Percentiles rank a stretch among this genome's conserved stretches.
Conservation (phyloP, 495 filamentous ascomycete genomes). For the Xylaria castorea region DNA sequence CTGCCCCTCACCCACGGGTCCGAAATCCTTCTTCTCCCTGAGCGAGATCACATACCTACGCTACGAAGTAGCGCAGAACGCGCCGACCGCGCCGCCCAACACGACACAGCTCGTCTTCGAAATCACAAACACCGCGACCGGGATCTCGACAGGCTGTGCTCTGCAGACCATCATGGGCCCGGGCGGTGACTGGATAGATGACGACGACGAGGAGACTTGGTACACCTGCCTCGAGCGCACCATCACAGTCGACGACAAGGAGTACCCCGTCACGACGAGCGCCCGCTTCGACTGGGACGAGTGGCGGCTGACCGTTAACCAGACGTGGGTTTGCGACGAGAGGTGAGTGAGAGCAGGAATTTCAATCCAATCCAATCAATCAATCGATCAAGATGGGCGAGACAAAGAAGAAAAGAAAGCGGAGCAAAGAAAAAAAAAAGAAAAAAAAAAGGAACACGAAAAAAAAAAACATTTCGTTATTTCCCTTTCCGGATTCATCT, state of each 20-base stretch:
- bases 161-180: conserved; percentile 17
- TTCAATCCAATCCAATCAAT: too few species aligned
- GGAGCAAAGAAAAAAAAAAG: neutral
- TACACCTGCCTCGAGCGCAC: conserved; percentile 28
- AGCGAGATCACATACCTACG: conserved; percentile 24
- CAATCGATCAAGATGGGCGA: neutral
- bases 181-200: conserved; percentile 18
- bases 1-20: neutral
- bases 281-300: conserved; percentile 30
- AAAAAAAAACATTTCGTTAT: neutral
- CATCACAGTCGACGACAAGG: conserved; percentile 19
- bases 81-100: conserved; percentile 20
- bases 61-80: conserved; percentile 11
- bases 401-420: neutral
- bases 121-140: conserved; percentile 33
- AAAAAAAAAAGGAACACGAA: neutral
- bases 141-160: conserved; percentile 29
- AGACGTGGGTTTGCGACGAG: conserved; percentile 34
- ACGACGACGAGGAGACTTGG: conserved; percentile 29
- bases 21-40: conserved; percentile 33
- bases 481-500: neutral
- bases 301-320: conserved; percentile 37
- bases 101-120: conserved; percentile 36
- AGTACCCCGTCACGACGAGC: conserved; percentile 30
- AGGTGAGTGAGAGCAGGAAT: conserved; percentile 27